Evolutionary conservation across 345 rosid genomes (phyloP).

Genomic region (Ceriops decandra): DNA sequence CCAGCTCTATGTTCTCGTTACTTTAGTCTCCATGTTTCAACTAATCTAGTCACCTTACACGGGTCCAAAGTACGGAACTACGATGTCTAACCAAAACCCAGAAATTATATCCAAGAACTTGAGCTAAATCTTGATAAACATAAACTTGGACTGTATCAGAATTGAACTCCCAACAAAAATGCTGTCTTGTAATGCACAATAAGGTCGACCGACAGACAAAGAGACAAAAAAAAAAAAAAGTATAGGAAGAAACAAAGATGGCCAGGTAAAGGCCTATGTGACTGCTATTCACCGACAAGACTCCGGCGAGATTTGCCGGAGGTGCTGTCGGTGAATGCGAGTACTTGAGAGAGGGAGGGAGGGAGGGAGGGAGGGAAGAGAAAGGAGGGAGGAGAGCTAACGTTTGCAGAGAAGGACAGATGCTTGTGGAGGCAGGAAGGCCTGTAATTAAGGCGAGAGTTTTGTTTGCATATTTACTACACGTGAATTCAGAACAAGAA

Average conservation of each 20-base stretch:
- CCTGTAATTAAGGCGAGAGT: constrained; percentile 40
- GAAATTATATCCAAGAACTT: constrained; percentile 6
- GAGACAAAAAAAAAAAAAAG: neutral
- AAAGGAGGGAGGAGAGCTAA: neutral
- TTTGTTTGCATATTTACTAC: constrained; percentile 5
- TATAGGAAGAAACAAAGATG: neutral
- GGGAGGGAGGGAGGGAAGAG: neutral
- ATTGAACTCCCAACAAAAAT: neutral
- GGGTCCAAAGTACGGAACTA: constrained; percentile 8
- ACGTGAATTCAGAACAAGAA: neutral
- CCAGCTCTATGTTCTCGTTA: constrained; percentile 17
- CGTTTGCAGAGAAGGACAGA: neutral
- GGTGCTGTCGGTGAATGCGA: constrained; percentile 12
- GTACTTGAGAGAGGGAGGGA: neutral
- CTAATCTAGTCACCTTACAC: constrained; percentile 7
- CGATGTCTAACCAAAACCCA: constrained; percentile 22
- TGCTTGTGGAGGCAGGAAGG: constrained; percentile 9
- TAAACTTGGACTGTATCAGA: too few relatives aligned
- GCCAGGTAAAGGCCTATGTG: neutral
- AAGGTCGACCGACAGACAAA: neutral
- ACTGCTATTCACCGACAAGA: constrained; percentile 14
- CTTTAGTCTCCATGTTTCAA: constrained; percentile 13
- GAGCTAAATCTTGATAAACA: neutral
- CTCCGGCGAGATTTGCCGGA: constrained; percentile 35
- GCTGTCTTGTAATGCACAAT: neutral